Conservation (phyloP, 306 rosid species). For the Arachis hypogaea region DNA sequence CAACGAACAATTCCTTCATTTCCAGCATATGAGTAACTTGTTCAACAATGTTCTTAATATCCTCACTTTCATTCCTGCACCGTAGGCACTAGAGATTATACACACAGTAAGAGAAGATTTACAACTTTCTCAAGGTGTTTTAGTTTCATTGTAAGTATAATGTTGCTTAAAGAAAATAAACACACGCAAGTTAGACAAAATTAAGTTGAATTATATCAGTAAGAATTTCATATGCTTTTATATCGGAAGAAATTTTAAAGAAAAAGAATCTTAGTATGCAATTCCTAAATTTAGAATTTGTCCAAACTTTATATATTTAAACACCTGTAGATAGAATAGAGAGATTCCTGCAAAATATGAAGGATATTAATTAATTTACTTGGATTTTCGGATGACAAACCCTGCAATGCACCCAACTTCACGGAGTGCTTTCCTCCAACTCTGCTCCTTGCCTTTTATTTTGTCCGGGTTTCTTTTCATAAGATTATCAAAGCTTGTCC, state of each 20-base stretch:
- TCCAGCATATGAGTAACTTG: not conserved
- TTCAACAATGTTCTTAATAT: not conserved
- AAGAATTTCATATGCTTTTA: no score
- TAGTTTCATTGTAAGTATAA: no score
- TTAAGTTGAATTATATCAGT: no score
- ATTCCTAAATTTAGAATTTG: no score
- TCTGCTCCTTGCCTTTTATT: not conserved
- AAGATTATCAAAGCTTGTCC: not conserved
- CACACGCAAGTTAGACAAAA: no score
- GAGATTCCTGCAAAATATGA: not conserved
- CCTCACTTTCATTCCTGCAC: not conserved
- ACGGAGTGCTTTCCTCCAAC: not conserved
- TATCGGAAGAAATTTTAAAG: no score
- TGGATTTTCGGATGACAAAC: not conserved
- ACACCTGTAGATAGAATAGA: no score
- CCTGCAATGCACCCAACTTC: conserved; percentile 4
- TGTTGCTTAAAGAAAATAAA: no score
- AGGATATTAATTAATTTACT: not conserved
- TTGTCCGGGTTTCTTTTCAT: no score
- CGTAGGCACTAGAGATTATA: not conserved
- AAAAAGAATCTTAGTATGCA: no score
- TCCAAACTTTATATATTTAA: no score
- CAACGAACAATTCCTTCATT: not conserved
- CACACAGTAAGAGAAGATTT: not conserved
- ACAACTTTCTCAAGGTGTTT: no score